Conservation (phyloP, 2,329 filamentous ascomycete genomes). For the Coleophoma crateriformis region DNA sequence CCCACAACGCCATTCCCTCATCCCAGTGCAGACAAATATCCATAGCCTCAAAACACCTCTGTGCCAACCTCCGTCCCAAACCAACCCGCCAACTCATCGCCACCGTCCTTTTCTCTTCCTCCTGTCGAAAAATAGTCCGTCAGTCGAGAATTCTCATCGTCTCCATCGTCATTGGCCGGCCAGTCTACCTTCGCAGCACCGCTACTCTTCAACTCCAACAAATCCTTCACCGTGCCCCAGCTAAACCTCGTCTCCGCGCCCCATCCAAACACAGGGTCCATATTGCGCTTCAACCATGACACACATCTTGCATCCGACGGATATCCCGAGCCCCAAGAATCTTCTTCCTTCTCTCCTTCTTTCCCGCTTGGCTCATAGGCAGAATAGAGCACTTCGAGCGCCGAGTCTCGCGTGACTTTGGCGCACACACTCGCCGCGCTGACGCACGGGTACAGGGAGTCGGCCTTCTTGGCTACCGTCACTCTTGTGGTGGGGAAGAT, state of each 20-base stretch:
- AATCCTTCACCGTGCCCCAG: conserved; percentile 91
- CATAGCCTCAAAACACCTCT: conserved; percentile 20
- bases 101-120: conserved; percentile 26
- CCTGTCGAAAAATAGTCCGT: conserved; percentile 65
- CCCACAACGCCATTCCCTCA: too few relatives aligned
- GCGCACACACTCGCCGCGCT: conserved; percentile 92
- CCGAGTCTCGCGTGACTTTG: conserved; percentile 91
- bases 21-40: too few relatives aligned
- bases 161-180: conserved; percentile 59
- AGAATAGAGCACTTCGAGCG: conserved; percentile 71
- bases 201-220: conserved; percentile 62
- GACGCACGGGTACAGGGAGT: conserved; percentile 87
- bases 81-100: conserved; percentile 67
- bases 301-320: conserved; percentile 80
- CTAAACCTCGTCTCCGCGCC: conserved; percentile 88
- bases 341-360: conserved; percentile 28
- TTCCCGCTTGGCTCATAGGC: conserved; percentile 22
- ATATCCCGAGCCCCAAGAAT: conserved; percentile 86
- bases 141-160: conserved; percentile 61
- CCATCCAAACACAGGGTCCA: conserved; percentile 95
- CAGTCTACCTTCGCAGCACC: conserved; percentile 70
- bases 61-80: conserved; percentile 50
- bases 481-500: conserved; percentile 75
- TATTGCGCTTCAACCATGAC: conserved; percentile 75
- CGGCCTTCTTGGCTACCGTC: conserved; percentile 84